Percentiles rank a stretch among this genome's conserved stretches.
Conservation (phyloP, 2,329 filamentous ascomycete genomes). For the Aspergillus eucalypticola region DNA sequence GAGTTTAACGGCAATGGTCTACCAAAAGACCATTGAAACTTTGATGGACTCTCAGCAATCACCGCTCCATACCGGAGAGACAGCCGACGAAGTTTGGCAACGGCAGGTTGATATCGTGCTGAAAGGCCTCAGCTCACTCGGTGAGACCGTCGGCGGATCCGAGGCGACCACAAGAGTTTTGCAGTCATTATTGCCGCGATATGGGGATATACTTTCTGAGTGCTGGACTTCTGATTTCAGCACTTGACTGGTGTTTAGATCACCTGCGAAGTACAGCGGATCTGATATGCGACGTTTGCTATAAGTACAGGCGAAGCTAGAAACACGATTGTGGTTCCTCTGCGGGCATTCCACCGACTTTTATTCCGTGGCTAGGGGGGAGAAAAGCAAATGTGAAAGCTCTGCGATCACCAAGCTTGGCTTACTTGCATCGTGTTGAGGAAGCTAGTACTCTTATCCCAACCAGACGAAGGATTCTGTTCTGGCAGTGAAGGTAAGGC, state of each 20-base stretch:
- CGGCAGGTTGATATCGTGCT: slow-evolving; percentile 20
- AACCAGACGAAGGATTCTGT: no score
- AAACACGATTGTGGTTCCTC: no score
- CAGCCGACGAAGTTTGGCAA: slow-evolving; percentile 9
- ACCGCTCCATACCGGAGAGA: neutral
- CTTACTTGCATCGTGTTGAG: no score
- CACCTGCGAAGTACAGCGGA: no score
- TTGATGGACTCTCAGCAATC: slow-evolving; percentile 2
- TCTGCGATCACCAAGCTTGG: no score
- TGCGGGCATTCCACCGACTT: no score
- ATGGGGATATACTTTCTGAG: slow-evolving; percentile 26
- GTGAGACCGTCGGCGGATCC: slow-evolving; percentile 26
- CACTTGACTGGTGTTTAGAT: neutral
- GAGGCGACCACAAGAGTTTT: slow-evolving; percentile 15
- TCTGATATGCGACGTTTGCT: no score
- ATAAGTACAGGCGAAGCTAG: no score
- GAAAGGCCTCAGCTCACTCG: slow-evolving; percentile 26
- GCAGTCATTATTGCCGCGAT: slow-evolving; percentile 13
- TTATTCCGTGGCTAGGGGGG: no score
- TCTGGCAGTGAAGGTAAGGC: no score
- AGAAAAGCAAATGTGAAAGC: no score
- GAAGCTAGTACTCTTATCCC: no score
- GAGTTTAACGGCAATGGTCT: slow-evolving; percentile 15
- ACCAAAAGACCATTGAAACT: slow-evolving; percentile 21
- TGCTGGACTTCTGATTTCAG: slow-evolving; percentile 22